phyloP scores from a whole-genome alignment of 1,139 yeast genomes.

The Kurtzmaniella quercitrusa region DNA sequence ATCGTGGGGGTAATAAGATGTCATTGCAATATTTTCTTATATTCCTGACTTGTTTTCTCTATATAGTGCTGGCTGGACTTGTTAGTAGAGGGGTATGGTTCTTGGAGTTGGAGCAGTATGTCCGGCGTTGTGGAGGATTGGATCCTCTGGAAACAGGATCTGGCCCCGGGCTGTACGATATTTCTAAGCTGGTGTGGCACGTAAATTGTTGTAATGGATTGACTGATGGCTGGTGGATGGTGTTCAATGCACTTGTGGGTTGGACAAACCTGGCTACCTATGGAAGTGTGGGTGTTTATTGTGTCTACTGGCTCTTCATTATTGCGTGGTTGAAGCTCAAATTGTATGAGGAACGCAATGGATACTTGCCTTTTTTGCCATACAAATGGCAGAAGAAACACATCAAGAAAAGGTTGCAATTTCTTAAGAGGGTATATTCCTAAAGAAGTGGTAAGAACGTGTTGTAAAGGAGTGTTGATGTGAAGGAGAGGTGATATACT shows the following conservation, averaged over 20 bases:
- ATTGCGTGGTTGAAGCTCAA: constrained; percentile 48
- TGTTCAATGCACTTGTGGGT: constrained; percentile 85
- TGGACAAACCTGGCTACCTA: constrained; percentile 96
- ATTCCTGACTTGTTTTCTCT: constrained; percentile 38
- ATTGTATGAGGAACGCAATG: constrained; percentile 59
- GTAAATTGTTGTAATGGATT: constrained; percentile 95
- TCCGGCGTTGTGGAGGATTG: constrained; percentile 67
- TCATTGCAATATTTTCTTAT: constrained; percentile 41
- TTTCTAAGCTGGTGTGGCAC: constrained; percentile 81
- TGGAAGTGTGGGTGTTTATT: constrained; percentile 81
- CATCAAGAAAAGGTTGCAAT: constrained; percentile 45
- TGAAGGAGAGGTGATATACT: too few relatives aligned
- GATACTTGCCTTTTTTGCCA: constrained; percentile 58
- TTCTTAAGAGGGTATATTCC: neutral
- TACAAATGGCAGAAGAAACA: constrained; percentile 54
- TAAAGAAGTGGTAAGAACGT: neutral
- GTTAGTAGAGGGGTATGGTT: constrained; percentile 78
- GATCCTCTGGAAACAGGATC: constrained; percentile 87
- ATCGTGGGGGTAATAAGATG: constrained; percentile 38
- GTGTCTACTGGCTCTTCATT: constrained; percentile 69
- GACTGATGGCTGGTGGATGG: constrained; percentile 89
- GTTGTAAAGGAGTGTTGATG: too few relatives aligned
- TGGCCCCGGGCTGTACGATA: constrained; percentile 94
- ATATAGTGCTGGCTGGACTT: constrained; percentile 42
- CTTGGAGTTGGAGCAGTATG: constrained; percentile 67